Evolutionary conservation across 2,329 filamentous ascomycete genomes (phyloP).

Genomic region (Tolypocladium ovalisporum): DNA sequence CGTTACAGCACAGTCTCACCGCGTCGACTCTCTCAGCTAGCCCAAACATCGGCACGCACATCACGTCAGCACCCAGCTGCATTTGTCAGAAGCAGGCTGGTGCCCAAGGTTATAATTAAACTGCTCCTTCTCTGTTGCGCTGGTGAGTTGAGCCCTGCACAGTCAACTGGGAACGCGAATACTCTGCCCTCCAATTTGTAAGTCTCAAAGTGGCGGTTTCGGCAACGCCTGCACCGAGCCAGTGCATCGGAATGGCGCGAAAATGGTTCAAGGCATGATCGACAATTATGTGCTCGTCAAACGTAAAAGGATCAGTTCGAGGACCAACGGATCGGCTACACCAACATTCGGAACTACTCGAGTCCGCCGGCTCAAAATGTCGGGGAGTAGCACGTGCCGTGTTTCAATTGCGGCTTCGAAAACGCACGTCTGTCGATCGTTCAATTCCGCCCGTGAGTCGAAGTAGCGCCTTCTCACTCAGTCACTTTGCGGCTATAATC

Average conservation of each 20-base stretch:
- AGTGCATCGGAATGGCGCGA: neutral
- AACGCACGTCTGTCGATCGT: neutral
- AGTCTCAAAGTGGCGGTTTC: neutral
- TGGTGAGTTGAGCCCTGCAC: neutral
- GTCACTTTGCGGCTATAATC: neutral
- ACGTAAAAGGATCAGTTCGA: neutral
- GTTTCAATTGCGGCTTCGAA: no score
- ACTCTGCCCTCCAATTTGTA: neutral
- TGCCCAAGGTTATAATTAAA: neutral
- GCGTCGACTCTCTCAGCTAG: neutral
- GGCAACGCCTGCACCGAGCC: neutral
- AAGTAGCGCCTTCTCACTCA: neutral
- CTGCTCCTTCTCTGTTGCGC: neutral
- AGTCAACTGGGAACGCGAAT: neutral
- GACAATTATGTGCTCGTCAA: neutral
- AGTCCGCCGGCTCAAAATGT: neutral
- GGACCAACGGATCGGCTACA: neutral
- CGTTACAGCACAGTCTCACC: neutral
- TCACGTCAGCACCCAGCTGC: neutral
- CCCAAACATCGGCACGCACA: no score
- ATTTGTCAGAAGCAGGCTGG: neutral
- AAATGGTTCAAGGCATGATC: neutral
- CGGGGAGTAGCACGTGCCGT: neutral
- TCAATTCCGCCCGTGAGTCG: no score
- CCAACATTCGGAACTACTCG: neutral